A percentile compares a stretch with the other conserved stretches of the same genome.
Evolutionary conservation across 139 green algal species (phyloP).

Genomic region (Volvox reticuliferus): DNA sequence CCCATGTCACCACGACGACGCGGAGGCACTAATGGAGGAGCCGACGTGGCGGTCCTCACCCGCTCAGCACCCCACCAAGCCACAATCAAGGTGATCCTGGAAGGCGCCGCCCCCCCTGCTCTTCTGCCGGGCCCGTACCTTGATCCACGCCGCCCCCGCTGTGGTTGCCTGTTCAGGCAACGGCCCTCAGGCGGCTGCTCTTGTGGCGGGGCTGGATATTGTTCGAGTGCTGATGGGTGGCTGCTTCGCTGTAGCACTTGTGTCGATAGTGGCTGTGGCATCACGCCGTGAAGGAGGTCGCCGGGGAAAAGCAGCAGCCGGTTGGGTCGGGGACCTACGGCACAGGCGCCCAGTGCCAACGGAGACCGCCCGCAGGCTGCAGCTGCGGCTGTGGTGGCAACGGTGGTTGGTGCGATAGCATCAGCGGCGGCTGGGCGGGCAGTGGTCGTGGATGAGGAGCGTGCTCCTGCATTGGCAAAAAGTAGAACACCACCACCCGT

Average conservation of each 20-base stretch:
- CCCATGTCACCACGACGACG: not conserved
- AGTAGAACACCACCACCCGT: too few species aligned
- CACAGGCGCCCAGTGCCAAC: constrained; percentile 11
- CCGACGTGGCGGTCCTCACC: not conserved
- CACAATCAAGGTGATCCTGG: constrained; percentile 55
- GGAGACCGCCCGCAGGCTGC: not conserved
- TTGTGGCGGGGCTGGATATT: too few species aligned
- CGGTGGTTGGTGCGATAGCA: too few species aligned
- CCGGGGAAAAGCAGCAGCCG: constrained; percentile 51
- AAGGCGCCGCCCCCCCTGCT: not conserved
- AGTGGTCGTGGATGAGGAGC: too few species aligned
- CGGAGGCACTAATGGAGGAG: not conserved
- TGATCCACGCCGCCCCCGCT: not conserved
- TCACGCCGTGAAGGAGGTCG: constrained; percentile 62
- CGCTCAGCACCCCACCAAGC: constrained; percentile 55
- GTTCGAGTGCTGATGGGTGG: too few species aligned
- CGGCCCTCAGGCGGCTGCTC: too few species aligned
- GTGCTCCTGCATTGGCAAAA: too few species aligned
- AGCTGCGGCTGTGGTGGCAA: not conserved
- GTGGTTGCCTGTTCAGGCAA: not conserved
- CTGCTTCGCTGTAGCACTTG: not conserved
- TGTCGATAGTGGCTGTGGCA: constrained; percentile 41
- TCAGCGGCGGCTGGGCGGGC: too few species aligned
- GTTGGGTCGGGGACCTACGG: constrained; percentile 30
- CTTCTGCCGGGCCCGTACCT: too few species aligned